Conservation (phyloP, 164 flowering plant genomes). For the Vitis riparia region DNA sequence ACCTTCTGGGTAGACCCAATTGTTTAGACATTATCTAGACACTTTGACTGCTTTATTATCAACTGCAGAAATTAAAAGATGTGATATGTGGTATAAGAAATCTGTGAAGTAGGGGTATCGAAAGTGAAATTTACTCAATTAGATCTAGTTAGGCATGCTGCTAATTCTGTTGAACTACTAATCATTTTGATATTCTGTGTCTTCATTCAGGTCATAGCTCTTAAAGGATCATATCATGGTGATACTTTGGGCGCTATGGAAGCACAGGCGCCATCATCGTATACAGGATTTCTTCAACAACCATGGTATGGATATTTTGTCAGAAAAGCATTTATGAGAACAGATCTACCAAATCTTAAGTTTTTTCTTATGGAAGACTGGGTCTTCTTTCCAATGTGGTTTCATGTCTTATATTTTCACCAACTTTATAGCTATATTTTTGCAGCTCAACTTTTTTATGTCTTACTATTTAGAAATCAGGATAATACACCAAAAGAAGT, state of each 20-base stretch:
- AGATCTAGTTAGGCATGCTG: neutral
- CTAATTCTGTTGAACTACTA: neutral
- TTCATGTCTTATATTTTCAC: too few relatives aligned
- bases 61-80: neutral
- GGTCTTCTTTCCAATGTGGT: too few relatives aligned
- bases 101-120: neutral
- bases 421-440: too few relatives aligned
- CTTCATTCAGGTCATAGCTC: slow-evolving; percentile 75
- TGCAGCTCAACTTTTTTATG: too few relatives aligned
- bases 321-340: neutral
- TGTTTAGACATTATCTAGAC: neutral
- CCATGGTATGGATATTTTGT: slow-evolving; percentile 71
- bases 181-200: neutral
- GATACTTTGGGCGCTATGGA: slow-evolving; percentile 99
- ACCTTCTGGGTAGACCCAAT: neutral
- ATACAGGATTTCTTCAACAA: slow-evolving; percentile 92
- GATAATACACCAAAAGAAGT: too few relatives aligned
- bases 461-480: too few relatives aligned
- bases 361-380: too few relatives aligned
- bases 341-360: too few relatives aligned
- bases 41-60: neutral
- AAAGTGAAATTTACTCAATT: neutral
- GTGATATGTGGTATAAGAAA: neutral
- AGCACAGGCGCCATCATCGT: slow-evolving; percentile 95
- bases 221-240: slow-evolving; percentile 95